A percentile compares a stretch with the other conserved stretches of the same genome.
These are phyloP conservation scores for Linnemannia hyalina DNA, from an alignment of 192 early-diverging fungal species.

Conservation along the genomic window DNA sequence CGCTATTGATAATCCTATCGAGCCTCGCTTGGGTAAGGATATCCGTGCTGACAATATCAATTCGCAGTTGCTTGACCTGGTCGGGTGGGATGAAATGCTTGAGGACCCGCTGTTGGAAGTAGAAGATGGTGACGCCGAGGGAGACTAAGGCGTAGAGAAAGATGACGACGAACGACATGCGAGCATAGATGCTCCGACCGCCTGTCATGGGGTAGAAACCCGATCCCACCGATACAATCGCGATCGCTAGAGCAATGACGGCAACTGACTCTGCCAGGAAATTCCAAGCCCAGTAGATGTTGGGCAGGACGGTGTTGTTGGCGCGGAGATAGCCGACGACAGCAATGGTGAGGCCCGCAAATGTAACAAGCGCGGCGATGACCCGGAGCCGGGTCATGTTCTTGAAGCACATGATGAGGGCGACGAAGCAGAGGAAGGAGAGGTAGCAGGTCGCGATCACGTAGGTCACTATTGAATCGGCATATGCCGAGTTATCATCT, in stretches of 20 bases:
- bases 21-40: neutral
- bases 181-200: constrained; percentile 15
- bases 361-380: constrained; percentile 30
- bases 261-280: constrained; percentile 23
- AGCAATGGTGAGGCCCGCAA: constrained; percentile 27
- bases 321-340: constrained; percentile 22
- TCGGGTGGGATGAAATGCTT: neutral
- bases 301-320: neutral
- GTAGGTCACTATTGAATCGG: constrained; percentile 12
- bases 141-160: constrained; percentile 4
- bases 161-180: constrained; percentile 15
- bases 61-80: constrained; percentile 13
- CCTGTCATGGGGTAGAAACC: constrained; percentile 42
- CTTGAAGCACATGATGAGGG: constrained; percentile 22
- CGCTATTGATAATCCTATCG: neutral
- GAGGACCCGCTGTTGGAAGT: constrained; percentile 20
- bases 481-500: neutral
- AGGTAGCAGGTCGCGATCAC: constrained; percentile 28
- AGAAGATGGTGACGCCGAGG: constrained; percentile 2
- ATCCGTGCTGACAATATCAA: neutral
- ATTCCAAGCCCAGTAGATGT: constrained; percentile 48
- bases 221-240: constrained; percentile 33
- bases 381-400: constrained; percentile 24
- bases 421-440: constrained; percentile 19
- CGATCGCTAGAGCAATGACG: constrained; percentile 17